phyloP scores from a whole-genome alignment of 108 stramenopile genomes.

The Asterionellopsis glacialis region DNA sequence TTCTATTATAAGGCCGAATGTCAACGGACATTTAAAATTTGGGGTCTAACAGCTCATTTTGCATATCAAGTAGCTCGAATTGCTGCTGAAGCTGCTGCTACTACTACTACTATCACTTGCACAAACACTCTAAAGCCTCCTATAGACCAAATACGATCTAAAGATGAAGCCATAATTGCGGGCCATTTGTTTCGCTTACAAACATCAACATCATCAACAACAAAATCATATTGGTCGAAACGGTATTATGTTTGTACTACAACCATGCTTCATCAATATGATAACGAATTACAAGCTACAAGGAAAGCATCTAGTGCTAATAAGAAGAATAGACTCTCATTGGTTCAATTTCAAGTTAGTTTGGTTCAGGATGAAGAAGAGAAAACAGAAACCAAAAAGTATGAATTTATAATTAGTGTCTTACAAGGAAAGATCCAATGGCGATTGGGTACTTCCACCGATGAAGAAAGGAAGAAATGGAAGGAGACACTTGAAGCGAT shows the following conservation, averaged over 20 bases:
- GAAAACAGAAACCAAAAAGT: not conserved
- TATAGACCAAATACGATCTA: not conserved
- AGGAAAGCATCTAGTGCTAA: slow-evolving; percentile 25
- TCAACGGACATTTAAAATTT: slow-evolving; percentile 36
- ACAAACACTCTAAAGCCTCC: too few species aligned
- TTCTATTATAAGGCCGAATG: slow-evolving; percentile 29
- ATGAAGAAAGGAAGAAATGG: slow-evolving; percentile 18
- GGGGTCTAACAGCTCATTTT: slow-evolving; percentile 69
- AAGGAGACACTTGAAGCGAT: not conserved
- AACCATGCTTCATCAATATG: slow-evolving; percentile 37
- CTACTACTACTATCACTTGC: too few species aligned
- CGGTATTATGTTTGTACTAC: slow-evolving; percentile 8
- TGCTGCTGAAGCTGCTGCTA: slow-evolving; percentile 12
- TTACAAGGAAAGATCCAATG: slow-evolving; percentile 24
- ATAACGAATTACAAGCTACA: slow-evolving; percentile 12
- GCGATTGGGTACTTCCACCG: slow-evolving; percentile 15
- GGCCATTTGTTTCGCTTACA: not conserved
- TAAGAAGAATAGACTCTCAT: slow-evolving; percentile 36
- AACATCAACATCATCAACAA: not conserved
- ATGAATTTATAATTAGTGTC: slow-evolving; percentile 13
- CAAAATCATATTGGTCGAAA: slow-evolving; percentile 9
- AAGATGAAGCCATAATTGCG: not conserved
- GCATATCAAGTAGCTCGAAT: slow-evolving; percentile 43
- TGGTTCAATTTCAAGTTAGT: slow-evolving; percentile 6
- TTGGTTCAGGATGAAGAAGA: slow-evolving; percentile 1